A percentile compares a stretch with the other conserved stretches of the same genome.
phyloP scores from a whole-genome alignment of 2,329 filamentous ascomycete genomes.

The Tympanopsis confertula region DNA sequence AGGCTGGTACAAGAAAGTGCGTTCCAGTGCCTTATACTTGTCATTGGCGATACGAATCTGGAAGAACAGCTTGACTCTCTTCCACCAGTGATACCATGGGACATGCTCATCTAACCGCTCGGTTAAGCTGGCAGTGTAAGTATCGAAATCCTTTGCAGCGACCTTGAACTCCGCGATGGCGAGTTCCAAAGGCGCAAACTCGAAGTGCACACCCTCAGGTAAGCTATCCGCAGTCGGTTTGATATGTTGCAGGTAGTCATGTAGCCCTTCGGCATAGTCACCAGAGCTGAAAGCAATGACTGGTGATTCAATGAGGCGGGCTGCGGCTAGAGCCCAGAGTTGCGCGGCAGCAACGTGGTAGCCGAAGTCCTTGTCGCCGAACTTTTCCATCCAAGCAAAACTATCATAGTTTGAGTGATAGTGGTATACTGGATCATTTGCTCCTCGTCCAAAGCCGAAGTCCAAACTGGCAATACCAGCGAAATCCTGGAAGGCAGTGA shows the following conservation, averaged over 20 bases:
- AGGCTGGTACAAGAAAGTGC: slow-evolving; percentile 62
- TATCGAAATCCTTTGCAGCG: slow-evolving; percentile 24
- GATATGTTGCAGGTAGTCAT: slow-evolving; percentile 17
- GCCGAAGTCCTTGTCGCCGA: slow-evolving; percentile 43
- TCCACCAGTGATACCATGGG: slow-evolving; percentile 71
- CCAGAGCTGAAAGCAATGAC: slow-evolving; percentile 4
- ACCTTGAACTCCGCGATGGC: slow-evolving; percentile 12
- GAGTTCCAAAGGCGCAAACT: slow-evolving; percentile 8
- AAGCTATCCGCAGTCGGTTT: slow-evolving; percentile 29
- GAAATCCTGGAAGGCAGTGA: slow-evolving; percentile 54
- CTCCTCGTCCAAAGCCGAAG: slow-evolving; percentile 33
- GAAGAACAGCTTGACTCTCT: slow-evolving; percentile 50
- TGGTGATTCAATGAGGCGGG: slow-evolving; percentile 6
- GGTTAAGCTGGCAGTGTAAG: slow-evolving; percentile 18
- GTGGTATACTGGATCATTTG: slow-evolving; percentile 43
- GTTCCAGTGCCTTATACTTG: slow-evolving; percentile 75
- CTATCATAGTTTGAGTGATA: slow-evolving; percentile 69
- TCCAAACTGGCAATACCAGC: slow-evolving; percentile 39
- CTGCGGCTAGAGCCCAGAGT: slow-evolving; percentile 18
- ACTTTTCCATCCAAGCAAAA: slow-evolving; percentile 62
- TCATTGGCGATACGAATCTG: slow-evolving; percentile 59
- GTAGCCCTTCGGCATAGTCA: slow-evolving; percentile 5
- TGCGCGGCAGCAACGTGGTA: slow-evolving; percentile 39
- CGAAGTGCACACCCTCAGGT: slow-evolving; percentile 12
- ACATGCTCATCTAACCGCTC: slow-evolving; percentile 33